Percentiles rank a stretch among this genome's conserved stretches.
Evolutionary conservation across 257 asterid genomes (phyloP).

Genomic region (Solanum pennellii): DNA sequence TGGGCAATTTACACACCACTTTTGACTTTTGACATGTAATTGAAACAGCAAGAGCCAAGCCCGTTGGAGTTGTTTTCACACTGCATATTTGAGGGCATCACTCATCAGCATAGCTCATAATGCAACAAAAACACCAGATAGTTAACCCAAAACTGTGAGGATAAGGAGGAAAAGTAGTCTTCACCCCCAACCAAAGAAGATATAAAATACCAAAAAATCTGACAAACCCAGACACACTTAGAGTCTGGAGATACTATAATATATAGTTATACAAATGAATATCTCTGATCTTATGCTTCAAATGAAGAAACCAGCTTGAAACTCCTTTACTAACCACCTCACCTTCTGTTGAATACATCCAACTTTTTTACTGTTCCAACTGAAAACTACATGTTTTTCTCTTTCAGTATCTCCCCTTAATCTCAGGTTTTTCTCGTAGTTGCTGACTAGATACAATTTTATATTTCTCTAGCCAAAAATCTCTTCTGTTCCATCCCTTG

Average conservation of each 20-base stretch:
- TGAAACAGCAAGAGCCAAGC: not conserved
- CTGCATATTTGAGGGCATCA: not conserved
- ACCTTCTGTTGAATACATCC: not conserved
- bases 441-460: not conserved
- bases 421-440: not conserved
- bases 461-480: not conserved
- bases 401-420: not conserved
- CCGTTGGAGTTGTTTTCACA: not conserved
- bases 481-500: not conserved
- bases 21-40: not conserved
- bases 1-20: not conserved
- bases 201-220: not conserved
- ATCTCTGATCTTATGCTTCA: not conserved
- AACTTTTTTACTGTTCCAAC: not conserved
- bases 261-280: not conserved
- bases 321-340: not conserved
- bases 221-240: not conserved
- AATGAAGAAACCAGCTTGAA: not conserved
- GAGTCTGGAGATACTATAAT: not conserved
- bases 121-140: not conserved
- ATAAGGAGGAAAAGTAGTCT: not conserved
- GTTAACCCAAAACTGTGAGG: not conserved
- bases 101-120: not conserved
- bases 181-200: not conserved
- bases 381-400: not conserved